These are phyloP conservation scores for Corymbia citriodora DNA, from an alignment of 441 rosid genomes.

Conservation along the genomic window DNA sequence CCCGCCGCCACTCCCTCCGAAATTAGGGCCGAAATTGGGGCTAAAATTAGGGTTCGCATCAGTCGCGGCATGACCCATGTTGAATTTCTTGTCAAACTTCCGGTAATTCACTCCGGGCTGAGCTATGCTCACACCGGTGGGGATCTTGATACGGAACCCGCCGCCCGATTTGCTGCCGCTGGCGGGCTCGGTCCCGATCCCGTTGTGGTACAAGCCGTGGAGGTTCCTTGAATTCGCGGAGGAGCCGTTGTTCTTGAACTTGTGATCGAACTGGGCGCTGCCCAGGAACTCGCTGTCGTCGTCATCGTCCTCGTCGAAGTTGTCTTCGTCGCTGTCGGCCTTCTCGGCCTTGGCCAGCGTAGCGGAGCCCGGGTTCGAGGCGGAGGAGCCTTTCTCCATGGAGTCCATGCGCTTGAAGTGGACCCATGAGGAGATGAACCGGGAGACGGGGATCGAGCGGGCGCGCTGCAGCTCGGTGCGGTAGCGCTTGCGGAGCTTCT, in stretches of 20 bases:
- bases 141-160: constrained; percentile 71
- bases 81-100: constrained; percentile 43
- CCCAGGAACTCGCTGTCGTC: constrained; percentile 1
- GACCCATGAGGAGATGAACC: constrained; percentile 85
- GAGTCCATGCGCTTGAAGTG: constrained; percentile 86
- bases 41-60: neutral
- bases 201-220: constrained; percentile 54
- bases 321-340: constrained; percentile 37
- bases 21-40: constrained; percentile 15
- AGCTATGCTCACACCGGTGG: constrained; percentile 72
- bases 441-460: constrained; percentile 72
- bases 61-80: neutral
- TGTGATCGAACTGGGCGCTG: neutral
- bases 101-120: constrained; percentile 48
- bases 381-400: constrained; percentile 73
- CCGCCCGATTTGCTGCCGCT: constrained; percentile 23
- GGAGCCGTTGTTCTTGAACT: constrained; percentile 18
- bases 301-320: constrained; percentile 33
- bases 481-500: constrained; percentile 88
- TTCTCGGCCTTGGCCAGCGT: neutral
- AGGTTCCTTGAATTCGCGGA: constrained; percentile 35
- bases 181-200: constrained; percentile 29
- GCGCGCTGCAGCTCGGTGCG: constrained; percentile 91
- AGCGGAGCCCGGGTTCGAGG: constrained; percentile 8
- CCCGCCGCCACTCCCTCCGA: constrained; percentile 1